These are phyloP conservation scores for Drosera spatulata DNA, from an alignment of 179 eudicot genomes.

Conservation along the genomic window DNA sequence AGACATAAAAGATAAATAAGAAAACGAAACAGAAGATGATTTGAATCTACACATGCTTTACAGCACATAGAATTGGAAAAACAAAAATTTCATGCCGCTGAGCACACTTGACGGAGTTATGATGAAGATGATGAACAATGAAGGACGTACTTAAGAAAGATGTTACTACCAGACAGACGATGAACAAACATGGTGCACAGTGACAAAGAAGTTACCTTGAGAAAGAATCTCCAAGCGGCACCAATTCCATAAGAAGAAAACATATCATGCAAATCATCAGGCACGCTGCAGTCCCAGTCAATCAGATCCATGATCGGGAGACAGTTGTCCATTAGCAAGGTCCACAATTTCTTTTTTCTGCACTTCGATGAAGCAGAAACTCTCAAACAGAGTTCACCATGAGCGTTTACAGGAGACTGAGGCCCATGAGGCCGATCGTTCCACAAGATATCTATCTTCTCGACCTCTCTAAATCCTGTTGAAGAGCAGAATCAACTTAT, in stretches of 20 bases:
- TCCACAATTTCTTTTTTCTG: conserved; percentile 46
- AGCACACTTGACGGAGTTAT: no score
- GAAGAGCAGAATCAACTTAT: conserved; percentile 2
- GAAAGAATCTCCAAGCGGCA: conserved; percentile 54
- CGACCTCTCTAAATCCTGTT: conserved; percentile 64
- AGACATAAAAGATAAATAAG: no score
- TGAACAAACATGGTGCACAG: no score
- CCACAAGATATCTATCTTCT: conserved; percentile 83
- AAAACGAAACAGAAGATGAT: background rate
- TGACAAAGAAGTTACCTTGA: conserved; percentile 35
- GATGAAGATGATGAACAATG: no score
- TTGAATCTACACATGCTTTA: background rate
- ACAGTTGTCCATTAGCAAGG: conserved; percentile 47
- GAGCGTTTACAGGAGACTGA: conserved; percentile 15
- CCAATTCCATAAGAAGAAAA: conserved; percentile 53
- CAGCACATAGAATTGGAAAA: background rate
- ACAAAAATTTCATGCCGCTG: background rate
- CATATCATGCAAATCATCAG: conserved; percentile 66
- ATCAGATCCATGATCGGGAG: conserved; percentile 62
- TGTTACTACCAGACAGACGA: no score
- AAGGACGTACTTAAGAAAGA: no score
- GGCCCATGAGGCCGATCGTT: conserved; percentile 37
- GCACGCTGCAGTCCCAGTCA: conserved; percentile 85
- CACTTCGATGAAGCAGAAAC: conserved; percentile 44
- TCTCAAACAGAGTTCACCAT: conserved; percentile 62